A percentile compares a stretch with the other conserved stretches of the same genome.
These are phyloP conservation scores for Globisporangium abappressorium DNA, from an alignment of 352 stramenopile genomes.

Conservation along the genomic window DNA sequence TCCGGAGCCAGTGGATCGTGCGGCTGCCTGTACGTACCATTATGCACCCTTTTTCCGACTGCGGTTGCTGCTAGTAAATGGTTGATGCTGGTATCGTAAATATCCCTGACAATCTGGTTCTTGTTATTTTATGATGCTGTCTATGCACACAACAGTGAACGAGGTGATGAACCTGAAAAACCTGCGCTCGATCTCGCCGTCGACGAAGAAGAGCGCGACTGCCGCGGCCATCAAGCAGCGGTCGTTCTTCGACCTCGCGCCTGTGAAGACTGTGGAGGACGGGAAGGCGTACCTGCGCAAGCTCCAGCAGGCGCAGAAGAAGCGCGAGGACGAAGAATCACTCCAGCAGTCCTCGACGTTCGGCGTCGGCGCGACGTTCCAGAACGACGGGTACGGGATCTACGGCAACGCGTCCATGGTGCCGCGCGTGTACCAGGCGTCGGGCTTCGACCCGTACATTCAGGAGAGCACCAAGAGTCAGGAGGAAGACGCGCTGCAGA, in stretches of 20 bases:
- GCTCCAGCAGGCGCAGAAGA: constrained; percentile 50
- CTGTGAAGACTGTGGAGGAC: constrained; percentile 68
- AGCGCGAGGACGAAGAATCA: constrained; percentile 40
- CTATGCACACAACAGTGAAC: constrained; percentile 42
- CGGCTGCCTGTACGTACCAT: constrained; percentile 31
- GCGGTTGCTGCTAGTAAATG: not conserved
- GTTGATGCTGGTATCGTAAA: not conserved
- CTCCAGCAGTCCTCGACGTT: constrained; percentile 49
- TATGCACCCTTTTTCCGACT: not conserved
- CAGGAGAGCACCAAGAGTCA: constrained; percentile 57
- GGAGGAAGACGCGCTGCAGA: constrained; percentile 72
- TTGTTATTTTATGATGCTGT: constrained; percentile 5
- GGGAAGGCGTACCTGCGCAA: constrained; percentile 69
- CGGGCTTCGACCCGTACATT: constrained; percentile 71
- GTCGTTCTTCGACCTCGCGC: constrained; percentile 73
- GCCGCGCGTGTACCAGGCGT: constrained; percentile 79
- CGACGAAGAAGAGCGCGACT: constrained; percentile 31
- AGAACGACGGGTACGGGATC: constrained; percentile 61
- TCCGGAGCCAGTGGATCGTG: constrained; percentile 24
- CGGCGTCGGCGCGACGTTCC: constrained; percentile 43
- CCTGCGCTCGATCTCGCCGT: constrained; percentile 44
- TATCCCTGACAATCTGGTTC: not conserved
- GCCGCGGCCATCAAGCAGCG: constrained; percentile 21
- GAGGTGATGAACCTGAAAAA: constrained; percentile 60
- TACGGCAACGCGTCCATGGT: constrained; percentile 68